Evolutionary conservation across 2,329 filamentous ascomycete genomes (phyloP), one percentile per base, ranked within the genome.

Genomic region (Pseudogymnoascus pannorum): DNA sequence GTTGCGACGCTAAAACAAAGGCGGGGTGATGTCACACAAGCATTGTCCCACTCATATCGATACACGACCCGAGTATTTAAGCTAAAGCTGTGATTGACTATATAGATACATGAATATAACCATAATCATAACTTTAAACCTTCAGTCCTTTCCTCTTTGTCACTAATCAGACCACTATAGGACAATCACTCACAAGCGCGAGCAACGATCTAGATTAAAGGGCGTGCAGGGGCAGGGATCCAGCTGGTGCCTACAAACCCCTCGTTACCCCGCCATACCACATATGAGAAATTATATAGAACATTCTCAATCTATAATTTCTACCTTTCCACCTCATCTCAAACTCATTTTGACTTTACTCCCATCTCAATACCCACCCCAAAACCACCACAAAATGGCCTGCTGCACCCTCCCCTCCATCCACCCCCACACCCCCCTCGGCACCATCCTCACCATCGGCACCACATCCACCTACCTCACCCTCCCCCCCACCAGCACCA

Each of bases 11-110:
- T 54, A 54, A 54, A 54, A 29, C 44, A 24, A 54, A 54, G 24
- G 44, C 44, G 44, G 44, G 44, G 44, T 54, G 44, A 54, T 54
- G 44, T 54, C 44, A 54, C 44, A 51, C n/a, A 54, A 29, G n/a
- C 44, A 54, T 31, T 26, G 44, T 54, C 44, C 44, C 44, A 29
- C 44, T 54, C 44, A 29, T 54, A 54, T 31, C n/a, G 24, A 54
- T 54, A 54, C 20, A 48, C 22, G n/a, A 12, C 24, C 14, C 24
- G 7, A 18, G 24, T 29, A 12, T 29, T 18, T 6, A 5, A 54
- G 44, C 8, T 12, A 54, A 18, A 18, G 5, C 4, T 29, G 11
- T 51, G 4, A 14, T 16, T 29, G 29, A 16, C 44, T 29, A 16
- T 8, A 51, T 29, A 31, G 29, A 54, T 18, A 11, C 44, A 29